Evolutionary conservation across 768 basidiomycete genomes (phyloP).

Genomic region (Nidula microcarpa): DNA sequence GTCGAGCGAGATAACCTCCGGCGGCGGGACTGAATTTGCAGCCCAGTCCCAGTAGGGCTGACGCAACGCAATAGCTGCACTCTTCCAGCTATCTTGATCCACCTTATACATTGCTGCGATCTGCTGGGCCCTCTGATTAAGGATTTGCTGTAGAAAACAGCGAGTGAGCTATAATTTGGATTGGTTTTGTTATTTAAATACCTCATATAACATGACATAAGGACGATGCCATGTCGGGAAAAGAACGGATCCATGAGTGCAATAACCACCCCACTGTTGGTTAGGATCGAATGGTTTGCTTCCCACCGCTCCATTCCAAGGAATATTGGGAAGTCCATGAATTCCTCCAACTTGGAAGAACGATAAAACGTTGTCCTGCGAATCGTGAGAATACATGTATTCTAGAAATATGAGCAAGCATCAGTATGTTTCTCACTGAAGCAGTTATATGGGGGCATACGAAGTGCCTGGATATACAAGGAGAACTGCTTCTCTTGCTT

Average conservation of each 20-base stretch:
- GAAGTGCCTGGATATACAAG: no score
- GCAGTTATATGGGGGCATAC: no score
- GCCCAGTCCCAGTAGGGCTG: constrained; percentile 56
- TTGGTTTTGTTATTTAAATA: no score
- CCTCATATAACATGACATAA: constrained; percentile 45
- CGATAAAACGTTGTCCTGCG: constrained; percentile 28
- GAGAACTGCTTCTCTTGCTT: no score
- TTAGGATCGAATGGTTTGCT: constrained; percentile 11
- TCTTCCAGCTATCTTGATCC: constrained; percentile 19
- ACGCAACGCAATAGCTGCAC: constrained; percentile 31
- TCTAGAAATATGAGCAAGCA: constrained; percentile 12
- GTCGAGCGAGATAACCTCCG: constrained; percentile 25
- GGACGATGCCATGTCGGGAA: constrained; percentile 59
- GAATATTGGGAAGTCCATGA: constrained; percentile 44
- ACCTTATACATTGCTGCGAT: constrained; percentile 40
- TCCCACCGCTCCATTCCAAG: constrained; percentile 38
- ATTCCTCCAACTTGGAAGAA: constrained; percentile 48
- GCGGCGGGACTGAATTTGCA: constrained; percentile 28
- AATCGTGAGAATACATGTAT: constrained; percentile 18
- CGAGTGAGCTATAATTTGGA: no score
- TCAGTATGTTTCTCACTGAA: no score
- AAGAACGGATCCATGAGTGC: constrained; percentile 48
- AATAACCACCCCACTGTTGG: constrained; percentile 41
- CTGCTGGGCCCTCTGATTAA: constrained; percentile 32
- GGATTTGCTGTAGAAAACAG: constrained; percentile 29